These are phyloP conservation scores for Rhytidiadelphus loreus DNA, from an alignment of 225 moss, liverwort and hornwort genomes.

Conservation along the genomic window DNA sequence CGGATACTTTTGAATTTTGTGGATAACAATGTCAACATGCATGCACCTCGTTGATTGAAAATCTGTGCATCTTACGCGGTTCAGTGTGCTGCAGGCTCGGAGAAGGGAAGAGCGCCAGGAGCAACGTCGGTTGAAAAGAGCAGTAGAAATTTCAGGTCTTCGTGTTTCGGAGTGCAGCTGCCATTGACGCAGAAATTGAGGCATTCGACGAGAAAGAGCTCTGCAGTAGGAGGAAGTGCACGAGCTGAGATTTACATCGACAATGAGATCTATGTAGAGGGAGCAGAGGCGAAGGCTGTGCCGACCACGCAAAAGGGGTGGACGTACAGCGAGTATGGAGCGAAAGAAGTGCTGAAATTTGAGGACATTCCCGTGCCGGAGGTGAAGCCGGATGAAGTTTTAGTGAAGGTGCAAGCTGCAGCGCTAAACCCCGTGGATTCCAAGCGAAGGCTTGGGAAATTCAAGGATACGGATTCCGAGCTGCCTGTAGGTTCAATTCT, in stretches of 20 bases:
- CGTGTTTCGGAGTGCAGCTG: slow-evolving; percentile 21
- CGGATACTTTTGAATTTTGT: not conserved
- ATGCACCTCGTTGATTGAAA: not conserved
- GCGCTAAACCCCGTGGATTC: slow-evolving; percentile 66
- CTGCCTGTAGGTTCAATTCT: slow-evolving; percentile 44
- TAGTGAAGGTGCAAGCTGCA: slow-evolving; percentile 70
- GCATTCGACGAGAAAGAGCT: slow-evolving; percentile 3
- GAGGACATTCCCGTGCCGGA: slow-evolving; percentile 54
- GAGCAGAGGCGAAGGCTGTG: not conserved
- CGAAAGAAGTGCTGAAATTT: slow-evolving; percentile 50
- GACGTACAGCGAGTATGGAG: slow-evolving; percentile 68
- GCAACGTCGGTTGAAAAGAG: not conserved
- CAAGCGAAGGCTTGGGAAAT: slow-evolving; percentile 50
- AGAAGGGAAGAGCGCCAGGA: slow-evolving; percentile 3
- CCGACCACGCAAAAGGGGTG: slow-evolving; percentile 58
- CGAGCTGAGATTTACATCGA: slow-evolving; percentile 23
- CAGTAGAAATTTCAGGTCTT: slow-evolving; percentile 1
- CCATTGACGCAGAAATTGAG: not conserved
- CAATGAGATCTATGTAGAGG: slow-evolving; percentile 13
- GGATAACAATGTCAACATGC: not conserved
- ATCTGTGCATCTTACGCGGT: not conserved
- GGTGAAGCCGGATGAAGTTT: slow-evolving; percentile 45
- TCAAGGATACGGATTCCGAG: slow-evolving; percentile 39
- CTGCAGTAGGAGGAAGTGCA: slow-evolving; percentile 4
- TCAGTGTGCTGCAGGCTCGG: slow-evolving; percentile 11